Conservation (phyloP, 1,284 basidiomycete species). For the Inonotus hispidus region DNA sequence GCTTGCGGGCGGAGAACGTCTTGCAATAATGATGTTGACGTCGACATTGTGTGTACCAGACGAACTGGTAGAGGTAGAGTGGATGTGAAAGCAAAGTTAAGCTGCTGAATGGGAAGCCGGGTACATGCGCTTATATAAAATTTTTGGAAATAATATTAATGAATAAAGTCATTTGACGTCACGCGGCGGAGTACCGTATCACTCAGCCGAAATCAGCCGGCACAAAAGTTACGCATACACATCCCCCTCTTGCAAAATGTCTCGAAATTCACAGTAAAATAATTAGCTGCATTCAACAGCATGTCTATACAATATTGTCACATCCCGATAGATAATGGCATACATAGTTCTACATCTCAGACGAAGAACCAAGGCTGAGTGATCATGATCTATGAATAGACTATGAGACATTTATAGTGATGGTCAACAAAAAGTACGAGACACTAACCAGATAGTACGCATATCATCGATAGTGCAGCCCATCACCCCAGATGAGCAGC, state of each 20-base stretch:
- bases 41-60: not conserved
- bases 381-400: no score
- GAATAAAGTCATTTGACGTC: not conserved
- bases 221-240: no score
- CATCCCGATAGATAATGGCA: no score
- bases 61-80: not conserved
- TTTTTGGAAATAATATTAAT: not conserved
- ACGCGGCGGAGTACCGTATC: not conserved
- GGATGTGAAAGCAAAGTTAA: not conserved
- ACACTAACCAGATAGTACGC: not conserved
- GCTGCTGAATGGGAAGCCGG: not conserved
- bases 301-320: no score
- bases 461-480: not conserved
- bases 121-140: not conserved
- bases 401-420: not conserved
- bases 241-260: not conserved
- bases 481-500: not conserved
- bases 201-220: not conserved
- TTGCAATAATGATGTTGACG: conserved; percentile 45
- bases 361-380: no score
- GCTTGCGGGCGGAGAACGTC: conserved; percentile 61
- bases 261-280: not conserved
- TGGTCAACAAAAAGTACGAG: not conserved
- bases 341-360: no score
- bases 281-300: not conserved